Conservation (phyloP, 305 asterid genomes). For the Fraxinus sp. region DNA sequence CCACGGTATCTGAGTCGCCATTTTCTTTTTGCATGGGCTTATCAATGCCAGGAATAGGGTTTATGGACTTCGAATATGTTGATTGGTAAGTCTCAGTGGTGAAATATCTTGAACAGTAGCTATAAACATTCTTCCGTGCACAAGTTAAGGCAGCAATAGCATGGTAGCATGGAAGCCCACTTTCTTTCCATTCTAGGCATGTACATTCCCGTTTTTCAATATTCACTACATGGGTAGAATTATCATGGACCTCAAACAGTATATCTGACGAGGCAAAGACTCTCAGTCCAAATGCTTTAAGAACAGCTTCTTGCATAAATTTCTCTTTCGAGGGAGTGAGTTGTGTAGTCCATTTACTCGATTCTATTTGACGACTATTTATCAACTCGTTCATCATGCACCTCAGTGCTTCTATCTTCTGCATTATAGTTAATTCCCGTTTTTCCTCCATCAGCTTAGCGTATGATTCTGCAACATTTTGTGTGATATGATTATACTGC, state of each 20-base stretch:
- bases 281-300: conserved; percentile 57
- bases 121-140: conserved; percentile 51
- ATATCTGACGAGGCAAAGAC: conserved; percentile 77
- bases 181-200: conserved; percentile 74
- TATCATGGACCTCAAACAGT: conserved; percentile 83
- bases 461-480: conserved; percentile 64
- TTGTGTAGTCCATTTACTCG: conserved; percentile 52
- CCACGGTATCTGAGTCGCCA: conserved; percentile 35
- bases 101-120: conserved; percentile 63
- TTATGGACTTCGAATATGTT: conserved; percentile 52
- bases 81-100: conserved; percentile 52
- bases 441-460: conserved; percentile 59
- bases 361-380: conserved; percentile 44
- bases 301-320: conserved; percentile 50
- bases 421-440: conserved; percentile 69
- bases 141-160: conserved; percentile 68
- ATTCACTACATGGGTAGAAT: conserved; percentile 73
- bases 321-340: conserved; percentile 73
- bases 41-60: conserved; percentile 50
- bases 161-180: conserved; percentile 74
- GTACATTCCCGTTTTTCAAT: conserved; percentile 70
- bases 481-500: conserved; percentile 54
- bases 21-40: conserved; percentile 36
- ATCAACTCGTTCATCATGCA: conserved; percentile 53
- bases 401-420: conserved; percentile 71